Evolutionary conservation across 139 green algal genomes (phyloP), one percentile per base, ranked within the genome.

Genomic region (Picochlorum sp.): DNA sequence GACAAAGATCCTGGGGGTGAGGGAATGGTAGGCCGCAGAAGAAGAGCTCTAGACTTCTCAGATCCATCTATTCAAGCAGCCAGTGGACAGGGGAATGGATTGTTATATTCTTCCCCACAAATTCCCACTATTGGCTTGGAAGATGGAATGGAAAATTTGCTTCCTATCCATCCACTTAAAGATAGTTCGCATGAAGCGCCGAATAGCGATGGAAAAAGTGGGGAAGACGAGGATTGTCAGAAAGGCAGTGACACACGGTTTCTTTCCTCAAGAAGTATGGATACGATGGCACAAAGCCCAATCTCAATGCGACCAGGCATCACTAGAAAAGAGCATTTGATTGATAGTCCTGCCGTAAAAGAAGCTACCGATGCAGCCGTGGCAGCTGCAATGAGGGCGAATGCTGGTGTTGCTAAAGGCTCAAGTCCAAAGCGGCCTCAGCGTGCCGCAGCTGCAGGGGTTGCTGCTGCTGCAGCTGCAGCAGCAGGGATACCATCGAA

Each of bases 311-410:
- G 52, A 12, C 52, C 24, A 30, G 52, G 52, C 24, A 47, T 61
- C 33, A 47, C 20, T 22, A 14, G 55, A 13, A 14, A 31, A 24
- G 31, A 47, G 2, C 12, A 47, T 33, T 50, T 61, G 13, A 61
- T 68, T 10, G 66, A 74, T 51, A 65, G 53, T 7, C 66, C 66
- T 9, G 66, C 66, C 7, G 66, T 74, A 10, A 61, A 69, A 44
- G 51, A 45, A 29, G 58, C 59, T 7, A 58, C 59, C 1, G 41
- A 68, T 6, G 66, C 59, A 1, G 66, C 66, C 3, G 53, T 74
- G 10, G 54, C 53, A 14, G 60, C 52, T 6, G 66, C 52, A 16
- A 33, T 68, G 40, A 32, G 61, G 26, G 59, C 59, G 8, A 39
- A 55, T 29, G 56, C 37, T 20, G 52, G 40, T 9, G 20, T 36